Evolutionary conservation across 2,329 filamentous ascomycete genomes (phyloP).

Genomic region (Camptophora hylomeconis): DNA sequence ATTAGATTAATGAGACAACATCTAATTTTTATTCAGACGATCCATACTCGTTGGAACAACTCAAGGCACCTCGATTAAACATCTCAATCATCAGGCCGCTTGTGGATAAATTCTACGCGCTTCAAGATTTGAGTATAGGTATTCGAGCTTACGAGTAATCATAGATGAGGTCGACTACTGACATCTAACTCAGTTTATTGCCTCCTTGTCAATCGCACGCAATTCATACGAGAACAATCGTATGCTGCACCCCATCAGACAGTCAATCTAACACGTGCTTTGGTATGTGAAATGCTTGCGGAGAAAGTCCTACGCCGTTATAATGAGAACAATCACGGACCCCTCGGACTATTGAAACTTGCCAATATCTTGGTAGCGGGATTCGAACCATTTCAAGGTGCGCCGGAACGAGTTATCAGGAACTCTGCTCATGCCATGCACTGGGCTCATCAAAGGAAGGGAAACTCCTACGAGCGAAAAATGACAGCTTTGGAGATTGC

Average conservation of each 20-base stretch:
- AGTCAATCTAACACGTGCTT: constrained; percentile 64
- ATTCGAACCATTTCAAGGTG: constrained; percentile 77
- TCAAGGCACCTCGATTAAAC: constrained; percentile 71
- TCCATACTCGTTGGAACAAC: constrained; percentile 59
- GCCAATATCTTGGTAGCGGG: constrained; percentile 71
- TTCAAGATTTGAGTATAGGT: constrained; percentile 67
- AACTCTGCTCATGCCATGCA: constrained; percentile 38
- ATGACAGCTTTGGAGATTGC: constrained; percentile 71
- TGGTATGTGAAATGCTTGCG: constrained; percentile 67
- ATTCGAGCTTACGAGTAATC: constrained; percentile 16
- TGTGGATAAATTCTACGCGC: constrained; percentile 70
- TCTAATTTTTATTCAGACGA: constrained; percentile 33
- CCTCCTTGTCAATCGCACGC: constrained; percentile 65
- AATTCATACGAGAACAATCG: constrained; percentile 66
- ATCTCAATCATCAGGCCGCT: constrained; percentile 65
- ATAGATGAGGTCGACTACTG: constrained; percentile 6
- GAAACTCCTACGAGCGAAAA: constrained; percentile 40
- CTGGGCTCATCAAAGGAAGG: constrained; percentile 33
- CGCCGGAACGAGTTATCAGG: constrained; percentile 51
- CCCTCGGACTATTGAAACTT: constrained; percentile 57
- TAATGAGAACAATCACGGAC: constrained; percentile 62
- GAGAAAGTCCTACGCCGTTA: constrained; percentile 65
- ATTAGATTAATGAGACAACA: constrained; percentile 1
- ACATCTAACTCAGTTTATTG: constrained; percentile 56
- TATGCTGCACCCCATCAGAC: constrained; percentile 67